A percentile compares a stretch with the other conserved stretches of the same genome.
Evolutionary conservation across 2,329 filamentous ascomycete genomes (phyloP).

Genomic region (Fusarium poae): DNA sequence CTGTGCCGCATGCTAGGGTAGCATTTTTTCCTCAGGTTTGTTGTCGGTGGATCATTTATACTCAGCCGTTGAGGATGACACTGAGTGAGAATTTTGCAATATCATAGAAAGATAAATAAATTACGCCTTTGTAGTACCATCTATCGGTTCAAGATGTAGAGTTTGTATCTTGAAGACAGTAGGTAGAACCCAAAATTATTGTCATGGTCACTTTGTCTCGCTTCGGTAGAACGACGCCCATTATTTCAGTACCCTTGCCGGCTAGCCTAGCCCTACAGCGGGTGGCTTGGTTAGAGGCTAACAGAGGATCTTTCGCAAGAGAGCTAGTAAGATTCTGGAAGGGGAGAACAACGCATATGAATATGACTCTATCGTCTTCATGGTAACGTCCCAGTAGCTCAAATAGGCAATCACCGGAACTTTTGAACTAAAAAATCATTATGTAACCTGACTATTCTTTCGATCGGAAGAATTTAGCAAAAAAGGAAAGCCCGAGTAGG

Average conservation of each 20-base stretch:
- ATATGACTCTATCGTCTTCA: not conserved
- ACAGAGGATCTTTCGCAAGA: not conserved
- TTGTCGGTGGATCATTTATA: not conserved
- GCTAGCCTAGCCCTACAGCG: not conserved
- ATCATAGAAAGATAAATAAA: not conserved
- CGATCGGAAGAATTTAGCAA: not conserved
- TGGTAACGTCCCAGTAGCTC: not conserved
- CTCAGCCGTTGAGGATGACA: not conserved
- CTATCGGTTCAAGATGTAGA: not conserved
- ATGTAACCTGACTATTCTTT: not conserved
- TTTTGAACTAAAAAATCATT: not conserved
- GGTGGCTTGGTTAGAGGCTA: conserved; percentile 1
- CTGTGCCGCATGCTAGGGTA: not conserved
- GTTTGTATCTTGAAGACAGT: not conserved
- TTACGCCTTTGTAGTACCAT: fast-evolving
- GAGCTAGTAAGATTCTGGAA: not conserved
- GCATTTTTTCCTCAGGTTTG: not conserved
- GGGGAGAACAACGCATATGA: not conserved
- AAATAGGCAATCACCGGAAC: conserved; percentile 1
- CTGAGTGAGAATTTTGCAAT: fast-evolving
- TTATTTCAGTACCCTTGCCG: not conserved
- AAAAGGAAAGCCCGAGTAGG: not conserved
- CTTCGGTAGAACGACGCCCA: too few relatives aligned
- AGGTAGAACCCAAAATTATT: not conserved
- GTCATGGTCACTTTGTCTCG: not conserved